These are phyloP conservation scores for Asterochloris sp. DNA, from an alignment of 139 green algal genomes.

Conservation along the genomic window DNA sequence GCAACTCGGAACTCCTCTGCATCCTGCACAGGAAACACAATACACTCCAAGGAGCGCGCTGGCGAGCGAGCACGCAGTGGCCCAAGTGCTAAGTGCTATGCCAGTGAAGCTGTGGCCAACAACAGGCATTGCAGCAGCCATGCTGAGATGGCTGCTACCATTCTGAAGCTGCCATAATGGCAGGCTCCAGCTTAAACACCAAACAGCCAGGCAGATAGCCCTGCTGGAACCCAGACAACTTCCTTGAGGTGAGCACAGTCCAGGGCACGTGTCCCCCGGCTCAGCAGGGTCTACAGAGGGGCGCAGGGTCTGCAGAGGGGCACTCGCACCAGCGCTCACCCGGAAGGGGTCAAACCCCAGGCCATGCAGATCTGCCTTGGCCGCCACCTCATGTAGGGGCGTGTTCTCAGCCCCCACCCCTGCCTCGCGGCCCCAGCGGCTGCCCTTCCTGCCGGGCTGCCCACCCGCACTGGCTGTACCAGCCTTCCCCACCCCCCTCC, in stretches of 20 bases:
- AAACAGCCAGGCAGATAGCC: too few species aligned
- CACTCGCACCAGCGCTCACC: neutral
- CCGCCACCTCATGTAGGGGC: slow-evolving; percentile 59
- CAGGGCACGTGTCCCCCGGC: too few species aligned
- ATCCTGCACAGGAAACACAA: neutral
- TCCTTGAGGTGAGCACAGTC: too few species aligned
- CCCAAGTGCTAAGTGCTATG: too few species aligned
- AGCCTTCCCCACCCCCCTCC: slow-evolving; percentile 60
- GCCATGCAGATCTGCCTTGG: slow-evolving; percentile 81
- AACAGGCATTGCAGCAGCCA: neutral
- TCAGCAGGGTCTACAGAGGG: too few species aligned
- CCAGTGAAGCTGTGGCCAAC: neutral
- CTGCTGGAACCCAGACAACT: too few species aligned
- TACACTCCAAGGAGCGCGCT: neutral
- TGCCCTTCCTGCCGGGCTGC: slow-evolving; percentile 11
- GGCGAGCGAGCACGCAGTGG: too few species aligned
- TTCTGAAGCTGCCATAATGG: too few species aligned
- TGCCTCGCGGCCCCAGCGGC: slow-evolving; percentile 56
- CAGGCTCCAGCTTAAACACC: neutral
- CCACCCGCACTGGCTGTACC: slow-evolving; percentile 4
- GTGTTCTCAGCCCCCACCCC: slow-evolving; percentile 70
- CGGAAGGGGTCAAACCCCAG: slow-evolving; percentile 92
- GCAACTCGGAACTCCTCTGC: slow-evolving; percentile 77
- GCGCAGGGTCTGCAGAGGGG: too few species aligned
- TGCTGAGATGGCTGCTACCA: neutral